Conservation (phyloP, 768 basidiomycete species). For the Mycena floridula region DNA sequence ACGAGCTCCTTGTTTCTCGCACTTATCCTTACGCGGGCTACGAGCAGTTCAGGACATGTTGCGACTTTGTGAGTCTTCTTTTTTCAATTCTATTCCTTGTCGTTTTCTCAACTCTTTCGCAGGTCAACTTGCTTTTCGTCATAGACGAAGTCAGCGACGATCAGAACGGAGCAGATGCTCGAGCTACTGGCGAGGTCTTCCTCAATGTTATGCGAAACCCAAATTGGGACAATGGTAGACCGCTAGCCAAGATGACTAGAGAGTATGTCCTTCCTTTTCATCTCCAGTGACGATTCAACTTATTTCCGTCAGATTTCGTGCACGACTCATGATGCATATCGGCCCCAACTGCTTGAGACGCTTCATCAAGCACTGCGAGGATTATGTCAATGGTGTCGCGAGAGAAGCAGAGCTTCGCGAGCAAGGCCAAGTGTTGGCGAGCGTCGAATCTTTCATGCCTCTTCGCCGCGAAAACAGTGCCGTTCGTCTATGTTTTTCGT, state of each 20-base stretch:
- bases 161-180: conserved; percentile 50
- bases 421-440: conserved; percentile 41
- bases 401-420: conserved; percentile 59
- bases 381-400: conserved; percentile 54
- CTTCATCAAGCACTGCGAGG: conserved; percentile 46
- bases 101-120: conserved; percentile 2
- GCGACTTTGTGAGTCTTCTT: conserved; percentile 46
- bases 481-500: conserved; percentile 54
- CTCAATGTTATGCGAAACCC: conserved; percentile 46
- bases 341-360: conserved; percentile 43
- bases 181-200: conserved; percentile 44
- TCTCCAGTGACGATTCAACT: neutral
- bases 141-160: conserved; percentile 68
- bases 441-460: conserved; percentile 43
- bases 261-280: conserved; percentile 34
- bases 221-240: conserved; percentile 49
- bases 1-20: conserved; percentile 56
- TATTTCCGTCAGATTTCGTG: conserved; percentile 38
- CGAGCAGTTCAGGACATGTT: conserved; percentile 52
- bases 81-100: conserved; percentile 1
- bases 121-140: conserved; percentile 59
- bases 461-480: conserved; percentile 69
- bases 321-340: conserved; percentile 36
- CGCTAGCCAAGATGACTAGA: conserved; percentile 52
- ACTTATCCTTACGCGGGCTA: conserved; percentile 54